Evolutionary conservation across 768 basidiomycete genomes (phyloP).

Genomic region (Epithele typhae): DNA sequence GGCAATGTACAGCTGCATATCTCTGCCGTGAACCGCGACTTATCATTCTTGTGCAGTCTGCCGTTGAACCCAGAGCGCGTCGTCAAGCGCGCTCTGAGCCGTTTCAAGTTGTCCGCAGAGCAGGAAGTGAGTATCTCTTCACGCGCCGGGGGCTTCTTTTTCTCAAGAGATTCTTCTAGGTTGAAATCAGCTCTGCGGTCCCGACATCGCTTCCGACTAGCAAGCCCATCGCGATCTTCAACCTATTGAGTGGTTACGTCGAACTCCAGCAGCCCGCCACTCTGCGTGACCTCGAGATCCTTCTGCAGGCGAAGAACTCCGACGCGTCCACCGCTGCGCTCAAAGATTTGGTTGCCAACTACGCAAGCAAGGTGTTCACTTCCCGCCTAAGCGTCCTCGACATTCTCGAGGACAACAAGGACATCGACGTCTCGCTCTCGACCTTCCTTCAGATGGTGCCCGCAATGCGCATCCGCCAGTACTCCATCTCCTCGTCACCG

Average conservation of each 20-base stretch:
- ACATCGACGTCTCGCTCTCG: slow-evolving; percentile 34
- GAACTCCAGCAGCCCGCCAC: slow-evolving; percentile 46
- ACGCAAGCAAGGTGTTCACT: slow-evolving; percentile 30
- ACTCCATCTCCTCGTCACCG: slow-evolving; percentile 50
- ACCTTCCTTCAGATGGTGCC: slow-evolving; percentile 40
- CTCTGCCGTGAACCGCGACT: not conserved
- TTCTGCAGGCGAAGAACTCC: slow-evolving; percentile 26
- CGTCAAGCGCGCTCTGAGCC: slow-evolving; percentile 34
- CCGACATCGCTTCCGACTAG: slow-evolving; percentile 38
- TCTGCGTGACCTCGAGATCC: slow-evolving; percentile 32
- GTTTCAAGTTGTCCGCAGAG: slow-evolving; percentile 34
- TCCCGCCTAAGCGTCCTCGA: slow-evolving; percentile 38
- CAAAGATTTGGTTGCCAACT: slow-evolving; percentile 24
- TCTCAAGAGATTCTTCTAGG: slow-evolving; percentile 17
- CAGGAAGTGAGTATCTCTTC: no score
- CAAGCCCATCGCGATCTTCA: slow-evolving; percentile 31
- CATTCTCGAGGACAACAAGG: slow-evolving; percentile 34
- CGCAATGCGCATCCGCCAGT: slow-evolving; percentile 45
- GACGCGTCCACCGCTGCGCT: slow-evolving; percentile 25
- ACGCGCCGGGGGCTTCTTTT: no score
- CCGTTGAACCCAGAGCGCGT: slow-evolving; percentile 36
- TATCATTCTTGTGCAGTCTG: slow-evolving; percentile 21
- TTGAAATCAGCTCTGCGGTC: slow-evolving; percentile 30
- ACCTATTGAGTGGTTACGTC: slow-evolving; percentile 41
- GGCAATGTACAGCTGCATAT: slow-evolving; percentile 27